Base-by-base conservation (phyloP, 1,139 yeast species). In the Fermentozyma sake region DNA sequence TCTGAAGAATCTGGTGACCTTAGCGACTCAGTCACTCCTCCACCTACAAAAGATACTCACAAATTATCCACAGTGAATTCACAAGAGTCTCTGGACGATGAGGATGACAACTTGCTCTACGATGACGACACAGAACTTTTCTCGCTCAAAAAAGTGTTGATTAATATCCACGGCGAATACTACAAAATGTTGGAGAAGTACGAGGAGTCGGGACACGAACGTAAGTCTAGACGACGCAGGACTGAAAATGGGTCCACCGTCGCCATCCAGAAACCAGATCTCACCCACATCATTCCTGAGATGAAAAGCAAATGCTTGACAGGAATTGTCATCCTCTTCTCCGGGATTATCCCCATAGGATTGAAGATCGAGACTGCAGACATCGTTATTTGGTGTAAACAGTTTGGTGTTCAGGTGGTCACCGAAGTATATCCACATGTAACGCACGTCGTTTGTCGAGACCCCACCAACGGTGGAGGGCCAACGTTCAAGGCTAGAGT, bases 331-430 rank as follows among this genome's bases (percentile, higher is more conserved):
- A 74, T 91, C 32, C 66, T 91, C 15, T 82, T 91, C 45, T 82
- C 95, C 1, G 97, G 97, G 0, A 68, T 89, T 10, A 72, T 91
- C 12, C 96, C 96, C 1, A 52, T 84, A 11, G 93, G 93, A 1
- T 68, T 79, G 5, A 72, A 77, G 33, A 59, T 84, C 12, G 79
- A 81, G 30, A 58, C 69, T 26, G 84, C 85, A 2, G 96, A 86
- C 50, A 84, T 91, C 27, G 96, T 89, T 2, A 76, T 80, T 15
- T 89, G 97, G 96, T 83, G 91, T 11, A 73, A 76, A 32, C 85
- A 89, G 34, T 91, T 91, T 65, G 98, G 98, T 0, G 97, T 95
- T 0, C 68, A 67, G 5, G 89, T 91, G 7, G 83, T 83, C 1
- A 69, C 79, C 12, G 89, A 85, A 36, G 79, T 84, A 14, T 68